Evolutionary conservation across 164 flowering plant genomes (phyloP).

Genomic region (Vitis rotundifolia): DNA sequence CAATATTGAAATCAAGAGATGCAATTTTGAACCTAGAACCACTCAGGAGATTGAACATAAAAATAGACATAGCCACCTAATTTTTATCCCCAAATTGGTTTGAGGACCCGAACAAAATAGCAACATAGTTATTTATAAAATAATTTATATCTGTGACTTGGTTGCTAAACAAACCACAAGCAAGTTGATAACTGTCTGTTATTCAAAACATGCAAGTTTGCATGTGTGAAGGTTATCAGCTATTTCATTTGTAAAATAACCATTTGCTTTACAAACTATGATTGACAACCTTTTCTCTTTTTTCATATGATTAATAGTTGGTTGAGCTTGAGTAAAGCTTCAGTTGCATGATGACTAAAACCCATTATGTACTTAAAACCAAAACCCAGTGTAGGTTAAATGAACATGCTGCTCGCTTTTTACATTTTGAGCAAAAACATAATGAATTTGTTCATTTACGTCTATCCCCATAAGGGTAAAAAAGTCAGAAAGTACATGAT

Average conservation of each 20-base stretch:
- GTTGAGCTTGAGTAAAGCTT: not conserved
- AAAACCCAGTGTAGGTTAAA: not conserved
- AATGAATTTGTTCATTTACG: no score
- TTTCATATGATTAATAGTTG: not conserved
- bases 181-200: not conserved
- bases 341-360: not conserved
- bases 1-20: not conserved
- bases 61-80: not conserved
- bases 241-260: not conserved
- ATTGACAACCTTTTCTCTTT: not conserved
- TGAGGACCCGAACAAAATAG: not conserved
- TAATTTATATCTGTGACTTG: not conserved
- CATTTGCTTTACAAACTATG: not conserved
- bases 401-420: not conserved
- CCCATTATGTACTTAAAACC: no score
- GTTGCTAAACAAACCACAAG: not conserved
- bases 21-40: not conserved
- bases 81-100: no score
- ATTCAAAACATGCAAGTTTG: not conserved
- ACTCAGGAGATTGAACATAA: not conserved
- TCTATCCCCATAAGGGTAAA: no score
- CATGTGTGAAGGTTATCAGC: not conserved
- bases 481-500: not conserved
- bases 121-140: not conserved
- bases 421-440: no score